Evolutionary conservation across 1,139 yeast genomes (phyloP), one percentile per base, ranked within the genome.

Genomic region (Martiniozyma asiatica): DNA sequence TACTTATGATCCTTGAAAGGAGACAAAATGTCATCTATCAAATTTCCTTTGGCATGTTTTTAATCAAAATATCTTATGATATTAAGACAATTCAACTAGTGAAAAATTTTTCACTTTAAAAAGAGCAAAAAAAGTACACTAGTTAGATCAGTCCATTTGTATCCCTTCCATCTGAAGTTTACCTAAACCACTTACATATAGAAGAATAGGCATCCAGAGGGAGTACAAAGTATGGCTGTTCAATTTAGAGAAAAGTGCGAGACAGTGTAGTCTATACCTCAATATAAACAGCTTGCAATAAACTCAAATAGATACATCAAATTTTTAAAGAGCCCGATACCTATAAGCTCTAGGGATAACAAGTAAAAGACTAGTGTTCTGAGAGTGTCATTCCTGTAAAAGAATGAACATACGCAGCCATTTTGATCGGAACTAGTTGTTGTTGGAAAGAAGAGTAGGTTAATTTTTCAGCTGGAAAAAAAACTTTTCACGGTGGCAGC

Each of bases 11-110:
- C 11, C 4, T 6, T 17, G 21, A 16, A 25, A 18, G 12, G 11
- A 11, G 20, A 4, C 7, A n/a, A 8, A 13, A n/a, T 25, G 20
- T 16, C 26, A n/a, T 18, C 17, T 22, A 18, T 24, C 26, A 20
- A 40, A 40, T 49, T 46, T 45, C 52, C 55, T 45, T 39, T 53
- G 58, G 54, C 40, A 50, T 49, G 14, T 15, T 26, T 48, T 55
- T 50, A 32, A 43, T 48, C 44, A 48, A 38, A 46, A 54, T 29
- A 25, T 48, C 45, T 15, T 10, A 5, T 5, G 10, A n/a, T 9
- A 14, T 12, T 35, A 34, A 31, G 35, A 37, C 30, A 20, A 22
- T 17, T 15, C 27, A 18, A 19, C 16, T 12, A 25, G 21, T 15
- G 9, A 13, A 25, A 25, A 11, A 8, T 15, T n/a, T n/a, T 16